phyloP scores from a whole-genome alignment of 495 filamentous ascomycete genomes.

The Xylaria scruposa region DNA sequence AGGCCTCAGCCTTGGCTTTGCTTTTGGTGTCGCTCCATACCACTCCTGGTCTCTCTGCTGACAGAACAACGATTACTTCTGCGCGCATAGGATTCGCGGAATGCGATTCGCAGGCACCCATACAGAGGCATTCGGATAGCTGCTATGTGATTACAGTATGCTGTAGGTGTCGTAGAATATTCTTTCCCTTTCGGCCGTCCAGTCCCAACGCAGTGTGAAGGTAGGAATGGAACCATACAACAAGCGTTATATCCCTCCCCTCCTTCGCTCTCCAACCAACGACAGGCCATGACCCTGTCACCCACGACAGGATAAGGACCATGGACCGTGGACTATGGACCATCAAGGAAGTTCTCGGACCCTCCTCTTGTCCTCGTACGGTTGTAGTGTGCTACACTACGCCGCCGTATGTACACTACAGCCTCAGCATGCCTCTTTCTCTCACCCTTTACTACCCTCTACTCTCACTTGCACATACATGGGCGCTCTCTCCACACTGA shows the following conservation, averaged over 20 bases:
- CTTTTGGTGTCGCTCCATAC: constrained; percentile 27
- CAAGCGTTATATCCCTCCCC: constrained; percentile 22
- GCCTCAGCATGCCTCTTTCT: constrained; percentile 22
- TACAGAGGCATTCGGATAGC: constrained; percentile 13
- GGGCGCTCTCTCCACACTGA: constrained; percentile 19
- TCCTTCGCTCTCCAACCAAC: constrained; percentile 27
- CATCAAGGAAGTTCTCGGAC: constrained; percentile 22
- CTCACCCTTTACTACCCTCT: constrained; percentile 13
- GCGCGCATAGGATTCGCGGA: constrained; percentile 17
- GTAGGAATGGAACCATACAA: constrained; percentile 24
- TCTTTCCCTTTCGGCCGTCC: constrained; percentile 16
- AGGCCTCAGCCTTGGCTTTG: constrained; percentile 28
- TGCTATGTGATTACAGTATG: constrained; percentile 11
- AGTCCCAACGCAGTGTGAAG: not conserved
- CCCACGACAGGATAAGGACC: constrained; percentile 21
- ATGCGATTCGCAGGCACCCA: constrained; percentile 17
- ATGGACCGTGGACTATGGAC: constrained; percentile 10
- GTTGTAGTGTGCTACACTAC: constrained; percentile 9
- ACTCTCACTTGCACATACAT: constrained; percentile 15
- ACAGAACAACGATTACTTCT: constrained; percentile 7
- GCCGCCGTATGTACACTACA: constrained; percentile 10
- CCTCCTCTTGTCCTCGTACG: constrained; percentile 22
- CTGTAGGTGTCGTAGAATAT: constrained; percentile 9
- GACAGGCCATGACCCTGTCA: constrained; percentile 25
- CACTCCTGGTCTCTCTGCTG: constrained; percentile 20